Evolutionary conservation across 2,329 filamentous ascomycete species (phyloP), one percentile per base, ranked within the genome.

Genomic region (Beauveria varroae): DNA sequence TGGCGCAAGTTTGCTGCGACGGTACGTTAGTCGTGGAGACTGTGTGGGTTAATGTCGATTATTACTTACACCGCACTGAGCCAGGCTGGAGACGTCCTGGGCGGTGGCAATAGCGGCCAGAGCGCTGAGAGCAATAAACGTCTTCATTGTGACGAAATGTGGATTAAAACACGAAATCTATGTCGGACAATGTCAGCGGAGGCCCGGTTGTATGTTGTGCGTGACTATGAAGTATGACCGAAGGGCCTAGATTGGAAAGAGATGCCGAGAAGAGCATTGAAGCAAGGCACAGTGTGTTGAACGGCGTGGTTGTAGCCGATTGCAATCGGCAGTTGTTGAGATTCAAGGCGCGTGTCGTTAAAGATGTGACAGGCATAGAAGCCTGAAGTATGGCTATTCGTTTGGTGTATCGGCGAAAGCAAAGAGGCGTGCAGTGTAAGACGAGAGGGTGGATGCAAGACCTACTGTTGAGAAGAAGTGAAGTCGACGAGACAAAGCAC

Each of bases 11-110:
- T 68, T 71, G 73, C 81, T 85, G 61, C n/a, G n/a, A 62, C 0
- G 34, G 54, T 18, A 10, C 24, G 58, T 68, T 34, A 70, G 64
- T 12, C 8, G 20, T 18, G 30, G 1, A 22, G 22, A 8, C 28
- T 8, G 14, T n/a, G 18, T 46, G n/a, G 8, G 26, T 7, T 2
- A 24, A 26, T 46, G 34, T 56, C 30, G 51, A 57, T 49, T 20
- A 41, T 50, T 7, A 76, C 82, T 77, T 80, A 85, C 83, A 71
- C 77, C 81, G 67, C 83, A 86, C 20, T 69, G 62, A 40, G 81
- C 76, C 56, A 84, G 78, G 60, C 72, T 70, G 62, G 70, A 58
- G 52, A 73, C 57, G 64, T 74, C 68, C 69, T 81, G 79, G 46
- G 76, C 78, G 20, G 71, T 71, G 63, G 68, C 75, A 46, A 75